A percentile compares a stretch with the other conserved stretches of the same genome.
Evolutionary conservation across 257 asterid genomes (phyloP).

Genomic region (Solanum peruvianum): DNA sequence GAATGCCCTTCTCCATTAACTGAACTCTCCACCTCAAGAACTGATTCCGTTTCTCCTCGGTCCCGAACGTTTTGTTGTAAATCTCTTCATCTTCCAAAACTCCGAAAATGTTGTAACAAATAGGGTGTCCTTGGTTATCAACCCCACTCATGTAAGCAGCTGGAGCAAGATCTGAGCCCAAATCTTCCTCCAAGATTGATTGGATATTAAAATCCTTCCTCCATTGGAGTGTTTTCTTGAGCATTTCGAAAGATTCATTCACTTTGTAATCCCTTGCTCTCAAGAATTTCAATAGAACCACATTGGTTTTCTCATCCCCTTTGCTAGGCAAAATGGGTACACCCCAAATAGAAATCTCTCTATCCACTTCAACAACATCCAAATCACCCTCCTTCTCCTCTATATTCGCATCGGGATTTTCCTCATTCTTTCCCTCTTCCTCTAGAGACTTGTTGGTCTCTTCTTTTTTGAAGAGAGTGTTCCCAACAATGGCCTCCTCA

Average conservation of each 20-base stretch:
- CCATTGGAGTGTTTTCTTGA: slow-evolving; percentile 63
- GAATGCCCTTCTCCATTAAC: slow-evolving; percentile 66
- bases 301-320: slow-evolving; percentile 44
- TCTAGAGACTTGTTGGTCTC: background rate
- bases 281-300: slow-evolving; percentile 58
- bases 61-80: slow-evolving; percentile 34
- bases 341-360: slow-evolving; percentile 58
- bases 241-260: slow-evolving; percentile 55
- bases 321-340: slow-evolving; percentile 51
- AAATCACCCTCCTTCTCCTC: background rate
- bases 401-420: background rate
- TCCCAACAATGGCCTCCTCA: slow-evolving; percentile 51
- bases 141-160: slow-evolving; percentile 61
- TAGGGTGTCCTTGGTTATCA: slow-evolving; percentile 57
- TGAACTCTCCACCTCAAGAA: slow-evolving; percentile 77
- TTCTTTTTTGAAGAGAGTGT: slow-evolving; percentile 33
- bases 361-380: slow-evolving; percentile 13
- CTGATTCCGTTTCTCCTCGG: slow-evolving; percentile 50
- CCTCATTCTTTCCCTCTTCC: slow-evolving; percentile 5
- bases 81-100: slow-evolving; percentile 37
- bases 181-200: slow-evolving; percentile 42
- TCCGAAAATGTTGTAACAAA: slow-evolving; percentile 74
- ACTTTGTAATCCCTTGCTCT: slow-evolving; percentile 73
- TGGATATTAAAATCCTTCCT: slow-evolving; percentile 48
- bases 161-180: slow-evolving; percentile 34